These are phyloP conservation scores for Domatiomyces globalis DNA, from an alignment of 2,329 filamentous ascomycete genomes.

Conservation along the genomic window DNA sequence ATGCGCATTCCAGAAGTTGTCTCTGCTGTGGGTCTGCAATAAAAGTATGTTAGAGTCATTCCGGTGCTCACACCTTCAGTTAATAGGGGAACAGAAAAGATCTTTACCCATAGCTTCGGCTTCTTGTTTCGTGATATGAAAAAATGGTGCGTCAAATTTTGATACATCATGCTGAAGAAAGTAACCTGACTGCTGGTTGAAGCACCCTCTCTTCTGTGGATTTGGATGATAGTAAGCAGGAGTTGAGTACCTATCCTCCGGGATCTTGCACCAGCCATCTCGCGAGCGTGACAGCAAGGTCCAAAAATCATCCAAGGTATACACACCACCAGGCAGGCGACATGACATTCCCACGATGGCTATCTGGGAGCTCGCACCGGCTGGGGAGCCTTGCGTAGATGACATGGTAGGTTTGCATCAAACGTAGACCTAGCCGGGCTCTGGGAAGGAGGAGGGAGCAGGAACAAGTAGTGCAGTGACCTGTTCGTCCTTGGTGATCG, in stretches of 20 bases:
- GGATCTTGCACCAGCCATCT: background rate
- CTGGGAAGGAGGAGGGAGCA: background rate
- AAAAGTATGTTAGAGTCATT: background rate
- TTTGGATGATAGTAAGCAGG: background rate
- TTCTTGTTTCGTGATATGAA: conserved; percentile 23
- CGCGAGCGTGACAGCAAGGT: background rate
- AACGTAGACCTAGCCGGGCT: too few species aligned
- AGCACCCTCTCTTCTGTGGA: background rate
- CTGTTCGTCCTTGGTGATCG: background rate
- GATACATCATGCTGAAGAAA: conserved; percentile 20
- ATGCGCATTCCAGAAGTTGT: conserved; percentile 21
- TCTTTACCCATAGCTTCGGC: conserved; percentile 20
- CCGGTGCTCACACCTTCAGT: conserved; percentile 1
- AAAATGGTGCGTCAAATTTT: conserved; percentile 24
- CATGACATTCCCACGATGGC: background rate
- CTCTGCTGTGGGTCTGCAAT: conserved; percentile 16
- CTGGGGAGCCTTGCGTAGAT: background rate
- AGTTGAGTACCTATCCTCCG: background rate
- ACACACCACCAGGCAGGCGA: background rate
- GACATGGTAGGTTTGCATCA: background rate
- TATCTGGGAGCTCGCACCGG: background rate
- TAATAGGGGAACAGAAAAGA: background rate
- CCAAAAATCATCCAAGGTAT: conserved; percentile 1
- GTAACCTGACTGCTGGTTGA: conserved; percentile 6
- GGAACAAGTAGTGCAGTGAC: background rate